These are phyloP conservation scores for Stagonosporopsis tanaceti DNA, from an alignment of 2,329 filamentous ascomycete species.

Conservation along the genomic window DNA sequence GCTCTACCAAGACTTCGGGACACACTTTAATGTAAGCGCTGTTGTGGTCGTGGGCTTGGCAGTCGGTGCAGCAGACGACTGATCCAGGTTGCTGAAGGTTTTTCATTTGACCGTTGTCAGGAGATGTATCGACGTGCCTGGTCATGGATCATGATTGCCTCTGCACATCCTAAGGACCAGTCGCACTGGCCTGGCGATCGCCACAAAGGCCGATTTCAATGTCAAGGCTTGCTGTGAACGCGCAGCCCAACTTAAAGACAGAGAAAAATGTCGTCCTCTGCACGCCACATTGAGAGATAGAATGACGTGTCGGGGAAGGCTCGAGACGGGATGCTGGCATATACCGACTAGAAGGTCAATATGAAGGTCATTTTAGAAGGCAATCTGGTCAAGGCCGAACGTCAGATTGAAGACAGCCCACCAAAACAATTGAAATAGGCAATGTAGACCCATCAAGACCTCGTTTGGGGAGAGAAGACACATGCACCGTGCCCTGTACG, in stretches of 20 bases:
- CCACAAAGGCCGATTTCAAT: too few species aligned
- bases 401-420: too few species aligned
- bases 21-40: constrained; percentile 2
- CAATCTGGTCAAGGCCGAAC: background rate
- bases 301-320: background rate
- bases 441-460: too few species aligned
- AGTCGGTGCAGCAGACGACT: background rate
- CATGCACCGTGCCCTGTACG: too few species aligned
- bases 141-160: background rate
- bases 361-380: background rate
- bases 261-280: background rate
- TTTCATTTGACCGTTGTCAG: background rate
- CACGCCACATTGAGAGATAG: background rate
- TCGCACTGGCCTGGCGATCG: too few species aligned
- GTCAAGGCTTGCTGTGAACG: background rate
- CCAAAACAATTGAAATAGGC: too few species aligned
- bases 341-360: background rate
- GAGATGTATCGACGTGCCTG: background rate
- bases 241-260: background rate
- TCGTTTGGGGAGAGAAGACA: too few species aligned
- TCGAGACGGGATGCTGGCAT: too few species aligned
- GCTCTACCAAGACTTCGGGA: background rate
- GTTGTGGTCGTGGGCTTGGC: constrained; percentile 1
- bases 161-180: background rate
- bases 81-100: constrained; percentile 6